A percentile compares a stretch with the other conserved stretches of the same genome.
phyloP scores from a whole-genome alignment of 139 green algal genomes.

The Nannochloris sp. region DNA sequence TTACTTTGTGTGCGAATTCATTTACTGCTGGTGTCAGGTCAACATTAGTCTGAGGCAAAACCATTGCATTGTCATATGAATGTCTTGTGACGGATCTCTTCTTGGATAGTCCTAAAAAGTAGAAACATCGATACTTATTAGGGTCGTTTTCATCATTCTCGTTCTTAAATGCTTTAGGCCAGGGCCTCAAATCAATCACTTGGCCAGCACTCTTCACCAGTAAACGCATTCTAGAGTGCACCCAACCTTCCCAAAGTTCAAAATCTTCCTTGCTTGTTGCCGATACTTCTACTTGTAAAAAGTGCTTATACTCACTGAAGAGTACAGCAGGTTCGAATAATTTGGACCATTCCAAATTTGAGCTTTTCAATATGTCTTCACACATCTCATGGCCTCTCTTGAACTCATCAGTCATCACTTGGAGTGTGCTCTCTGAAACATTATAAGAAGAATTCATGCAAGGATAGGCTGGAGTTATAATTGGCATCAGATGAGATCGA shows the following conservation, averaged over 20 bases:
- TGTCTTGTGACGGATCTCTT: conserved; percentile 32
- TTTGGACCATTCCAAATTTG: conserved; percentile 34
- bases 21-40: conserved; percentile 60
- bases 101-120: conserved; percentile 67
- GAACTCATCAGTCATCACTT: conserved; percentile 58
- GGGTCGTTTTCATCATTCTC: not conserved
- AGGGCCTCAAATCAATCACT: conserved; percentile 63
- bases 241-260: conserved; percentile 78
- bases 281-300: conserved; percentile 69
- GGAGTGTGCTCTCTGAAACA: conserved; percentile 72
- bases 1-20: conserved; percentile 49
- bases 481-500: conserved; percentile 79
- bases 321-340: conserved; percentile 67
- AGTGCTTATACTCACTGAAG: conserved; percentile 73
- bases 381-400: conserved; percentile 42
- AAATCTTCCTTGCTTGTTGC: conserved; percentile 59
- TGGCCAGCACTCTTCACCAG: conserved; percentile 48
- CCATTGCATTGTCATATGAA: conserved; percentile 15
- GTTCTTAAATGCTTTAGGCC: conserved; percentile 39
- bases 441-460: conserved; percentile 93
- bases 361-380: conserved; percentile 27
- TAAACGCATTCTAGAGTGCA: conserved; percentile 66
- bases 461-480: conserved; percentile 96
- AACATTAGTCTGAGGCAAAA: conserved; percentile 37
- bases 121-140: conserved; percentile 24